phyloP scores from a whole-genome alignment of 768 basidiomycete genomes.

The Glaciozyma antarctica region DNA sequence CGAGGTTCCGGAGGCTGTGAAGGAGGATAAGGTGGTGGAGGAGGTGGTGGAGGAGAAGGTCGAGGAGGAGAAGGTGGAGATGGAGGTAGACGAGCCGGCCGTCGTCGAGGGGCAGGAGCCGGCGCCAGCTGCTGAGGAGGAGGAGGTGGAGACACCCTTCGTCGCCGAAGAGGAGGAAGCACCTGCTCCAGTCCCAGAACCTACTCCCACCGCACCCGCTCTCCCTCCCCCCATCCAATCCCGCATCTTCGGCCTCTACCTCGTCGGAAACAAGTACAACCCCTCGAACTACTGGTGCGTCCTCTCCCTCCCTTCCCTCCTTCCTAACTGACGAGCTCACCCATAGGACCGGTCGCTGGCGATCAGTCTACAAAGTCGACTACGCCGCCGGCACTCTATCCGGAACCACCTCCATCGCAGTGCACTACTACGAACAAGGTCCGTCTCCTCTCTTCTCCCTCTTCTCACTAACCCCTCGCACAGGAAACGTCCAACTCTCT shows the following conservation, averaged over 20 bases:
- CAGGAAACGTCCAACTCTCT: constrained; percentile 72
- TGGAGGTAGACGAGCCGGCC: constrained; percentile 5
- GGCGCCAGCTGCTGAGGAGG: background rate
- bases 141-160: constrained; percentile 29
- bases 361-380: constrained; percentile 73
- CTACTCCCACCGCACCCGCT: background rate
- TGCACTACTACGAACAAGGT: constrained; percentile 97
- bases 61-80: constrained; percentile 1
- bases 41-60: constrained; percentile 1
- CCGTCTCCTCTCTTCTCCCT: background rate
- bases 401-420: constrained; percentile 67
- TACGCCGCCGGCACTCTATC: constrained; percentile 47
- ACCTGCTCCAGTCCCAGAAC: background rate
- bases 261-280: constrained; percentile 96
- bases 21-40: constrained; percentile 8
- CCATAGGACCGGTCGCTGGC: constrained; percentile 88
- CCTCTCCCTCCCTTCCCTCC: no score
- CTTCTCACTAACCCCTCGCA: background rate
- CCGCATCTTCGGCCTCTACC: constrained; percentile 55
- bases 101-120: background rate
- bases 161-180: background rate
- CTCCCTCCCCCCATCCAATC: background rate
- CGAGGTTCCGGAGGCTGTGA: constrained; percentile 25
- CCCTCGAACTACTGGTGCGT: constrained; percentile 79
- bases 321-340: background rate